Evolutionary conservation across 192 early-diverging fungal genomes (phyloP), one percentile per base, ranked within the genome.

Genomic region (Mortierella antarctica): DNA sequence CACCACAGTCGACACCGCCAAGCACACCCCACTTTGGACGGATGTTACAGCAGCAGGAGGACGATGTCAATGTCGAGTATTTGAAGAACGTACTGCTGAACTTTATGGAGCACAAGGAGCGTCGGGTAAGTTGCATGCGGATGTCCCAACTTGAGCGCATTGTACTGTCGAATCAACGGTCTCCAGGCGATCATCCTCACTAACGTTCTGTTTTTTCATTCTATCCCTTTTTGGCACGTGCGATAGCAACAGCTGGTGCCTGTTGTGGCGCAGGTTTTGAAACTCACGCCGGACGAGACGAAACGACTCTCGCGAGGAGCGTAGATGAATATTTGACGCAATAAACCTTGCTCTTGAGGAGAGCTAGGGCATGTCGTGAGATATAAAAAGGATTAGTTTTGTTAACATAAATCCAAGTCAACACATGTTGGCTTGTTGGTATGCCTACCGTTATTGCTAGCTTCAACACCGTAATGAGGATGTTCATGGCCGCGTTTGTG

Each of bases 61-160:
- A 88, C 49, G 90, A 91, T 49, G 74, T 91, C 7, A 90, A 93
- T 72, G 58, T 91, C n/a, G 91, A 94, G 66, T 95, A 95, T 63
- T 70, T 94, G 10, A 92, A 91, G 68, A 87, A 90, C 60, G 85
- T 95, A 1, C 64, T 95, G 31, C 50, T 95, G 21, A 92, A 89
- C 73, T 94, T 94, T 71, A 79, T 95, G 70, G 92, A 95, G 82
- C 81, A 86, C 47, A 93, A 88, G 63, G 87, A 89, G 10, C 91
- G 87, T 68, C 84, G 92, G 67, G 92, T 93, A 86, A 82, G 88
- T 82, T 14, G 39, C 56, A 17, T 68, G 20, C 56, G 20, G 53
- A 54, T 51, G 65, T 13, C 58, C 61, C 23, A 13, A 18, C 17
- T 47, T n/a, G 13, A 17, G 55, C 7, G 31, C 15, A 18, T 4